Evolutionary conservation across 2,329 filamentous ascomycete genomes (phyloP).

Genomic region (Pseudogymnoascus sp.): DNA sequence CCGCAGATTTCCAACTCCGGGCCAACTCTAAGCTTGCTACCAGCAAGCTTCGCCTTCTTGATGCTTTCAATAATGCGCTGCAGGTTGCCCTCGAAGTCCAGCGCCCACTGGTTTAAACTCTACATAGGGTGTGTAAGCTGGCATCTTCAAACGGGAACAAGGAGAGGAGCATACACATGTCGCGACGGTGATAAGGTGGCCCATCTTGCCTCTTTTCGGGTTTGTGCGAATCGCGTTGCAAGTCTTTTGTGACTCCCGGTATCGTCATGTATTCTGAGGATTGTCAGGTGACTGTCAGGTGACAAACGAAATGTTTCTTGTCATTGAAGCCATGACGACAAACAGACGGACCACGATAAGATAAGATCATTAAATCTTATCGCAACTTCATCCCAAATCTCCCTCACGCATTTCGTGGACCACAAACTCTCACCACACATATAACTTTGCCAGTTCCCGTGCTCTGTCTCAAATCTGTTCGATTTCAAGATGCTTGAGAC

Average conservation of each 20-base stretch:
- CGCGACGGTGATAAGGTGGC: background rate
- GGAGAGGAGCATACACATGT: background rate
- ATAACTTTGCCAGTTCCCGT: background rate
- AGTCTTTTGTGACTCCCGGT: background rate
- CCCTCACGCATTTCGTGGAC: background rate
- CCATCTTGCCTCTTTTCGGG: background rate
- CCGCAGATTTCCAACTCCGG: conserved; percentile 32
- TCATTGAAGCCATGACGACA: background rate
- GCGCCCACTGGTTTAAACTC: conserved; percentile 35
- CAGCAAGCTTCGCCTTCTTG: conserved; percentile 41
- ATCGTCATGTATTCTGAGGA: background rate
- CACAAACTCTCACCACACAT: background rate
- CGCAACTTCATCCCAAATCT: background rate
- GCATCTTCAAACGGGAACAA: background rate
- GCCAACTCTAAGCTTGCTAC: conserved; percentile 47
- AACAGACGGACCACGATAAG: background rate
- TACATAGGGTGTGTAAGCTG: background rate
- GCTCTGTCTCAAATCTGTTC: background rate
- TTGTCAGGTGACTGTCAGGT: background rate
- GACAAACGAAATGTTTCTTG: too few relatives aligned
- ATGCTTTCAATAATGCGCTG: conserved; percentile 52
- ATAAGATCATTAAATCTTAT: background rate
- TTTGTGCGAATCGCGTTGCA: background rate
- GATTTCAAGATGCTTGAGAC: background rate
- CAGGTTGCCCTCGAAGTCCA: conserved; percentile 52